Evolutionary conservation across 2,329 filamentous ascomycete genomes (phyloP), one percentile per base, ranked within the genome.

Genomic region (Diatrype stigma): DNA sequence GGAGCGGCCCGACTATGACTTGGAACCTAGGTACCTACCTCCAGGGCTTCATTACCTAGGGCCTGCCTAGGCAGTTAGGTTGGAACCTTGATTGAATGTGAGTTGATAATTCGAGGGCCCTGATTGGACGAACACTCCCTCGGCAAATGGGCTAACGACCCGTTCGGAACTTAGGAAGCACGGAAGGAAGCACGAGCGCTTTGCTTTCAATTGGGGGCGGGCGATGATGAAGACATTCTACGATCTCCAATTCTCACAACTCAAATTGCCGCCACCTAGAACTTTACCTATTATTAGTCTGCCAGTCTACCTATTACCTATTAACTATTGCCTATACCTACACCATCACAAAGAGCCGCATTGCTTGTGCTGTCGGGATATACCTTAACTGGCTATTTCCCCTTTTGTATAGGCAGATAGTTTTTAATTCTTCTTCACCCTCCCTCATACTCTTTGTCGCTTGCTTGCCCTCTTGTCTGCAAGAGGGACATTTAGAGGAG

Each of bases 191-290:
- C n/a, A n/a, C n/a, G n/a, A n/a, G n/a, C n/a, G n/a, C n/a, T n/a
- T 37, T 61, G 61, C 58, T 60, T 53, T 56, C 57, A 63, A 56
- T 58, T 55, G 59, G 60, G 51, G 52, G 51, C 54, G 51, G 45
- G 62, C 56, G 53, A 62, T 63, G 60, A 64, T 62, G 60, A 60
- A 60, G 56, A 60, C 56, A 60, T 60, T 59, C 53, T 19, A 42
- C 37, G n/a, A n/a, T 23, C 16, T 32, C 53, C 22, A 44, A n/a
- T 46, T 35, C 12, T 32, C 28, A 48, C 28, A 28, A 47, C 35
- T 19, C 47, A 22, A n/a, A 42, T 59, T 52, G 60, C 62, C 61
- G 63, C 60, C 53, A 56, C 22, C 35, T 38, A 40, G 17, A 10
- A 30, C 5, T 37, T 7, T 17, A 37, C 34, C 34, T 37, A 37